phyloP scores from a whole-genome alignment of 75 land plant species.

The Picea glauca region DNA sequence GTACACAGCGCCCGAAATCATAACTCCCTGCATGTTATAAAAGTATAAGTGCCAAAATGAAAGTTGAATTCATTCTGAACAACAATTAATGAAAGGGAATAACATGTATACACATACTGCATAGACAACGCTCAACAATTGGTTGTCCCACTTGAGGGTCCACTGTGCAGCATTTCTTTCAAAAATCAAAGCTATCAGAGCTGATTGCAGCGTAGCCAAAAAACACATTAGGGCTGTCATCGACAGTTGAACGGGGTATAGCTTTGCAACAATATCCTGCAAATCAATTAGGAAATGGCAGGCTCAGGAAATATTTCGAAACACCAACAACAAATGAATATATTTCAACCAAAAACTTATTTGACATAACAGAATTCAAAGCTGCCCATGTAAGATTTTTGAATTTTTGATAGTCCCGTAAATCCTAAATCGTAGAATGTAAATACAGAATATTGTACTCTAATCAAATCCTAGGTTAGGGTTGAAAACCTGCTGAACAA shows the following conservation, averaged over 20 bases:
- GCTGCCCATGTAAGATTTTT: no score
- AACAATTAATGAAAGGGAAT: background rate
- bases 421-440: no score
- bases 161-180: background rate
- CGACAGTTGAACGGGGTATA: background rate
- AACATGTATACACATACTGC: background rate
- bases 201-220: background rate
- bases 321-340: no score
- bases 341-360: no score
- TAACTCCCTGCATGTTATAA: slow-evolving; percentile 50
- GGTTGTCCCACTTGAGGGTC: background rate
- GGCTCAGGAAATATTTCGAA: no score
- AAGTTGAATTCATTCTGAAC: background rate
- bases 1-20: slow-evolving; percentile 55
- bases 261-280: background rate
- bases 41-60: background rate
- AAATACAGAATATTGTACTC: background rate
- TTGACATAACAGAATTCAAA: no score
- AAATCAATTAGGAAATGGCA: background rate
- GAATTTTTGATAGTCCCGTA: no score
- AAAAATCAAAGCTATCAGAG: background rate
- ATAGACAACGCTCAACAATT: background rate
- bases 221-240: slow-evolving; percentile 2
- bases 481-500: background rate
- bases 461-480: background rate